Evolutionary conservation across 2,329 filamentous ascomycete species (phyloP), one percentile per base, ranked within the genome.

Genomic region (Fusarium chaquense): DNA sequence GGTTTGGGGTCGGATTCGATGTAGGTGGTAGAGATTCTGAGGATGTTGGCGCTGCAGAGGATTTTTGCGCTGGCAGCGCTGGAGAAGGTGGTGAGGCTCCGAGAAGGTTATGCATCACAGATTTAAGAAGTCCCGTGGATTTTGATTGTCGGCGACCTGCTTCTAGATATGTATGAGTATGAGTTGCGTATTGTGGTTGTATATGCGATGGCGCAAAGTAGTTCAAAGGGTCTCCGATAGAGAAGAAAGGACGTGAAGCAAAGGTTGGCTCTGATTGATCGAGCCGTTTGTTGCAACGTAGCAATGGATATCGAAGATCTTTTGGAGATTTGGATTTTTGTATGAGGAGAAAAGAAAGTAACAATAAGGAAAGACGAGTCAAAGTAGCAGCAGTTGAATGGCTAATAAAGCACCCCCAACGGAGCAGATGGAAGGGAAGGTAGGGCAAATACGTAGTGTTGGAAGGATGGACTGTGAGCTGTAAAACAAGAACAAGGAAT

Each of bases 81-180:
- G 73, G 72, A 52, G 73, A 69, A 49, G 74, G 74, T 28, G 73
- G 69, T 57, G 78, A 78, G 61, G 77, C 72, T 36, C 74, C 76
- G 47, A 80, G 76, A 71, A 81, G 77, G 72, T 78, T 81, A 78
- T 80, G 81, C 82, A 83, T 83, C 78, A 81, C 81, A 78, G 81
- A 77, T 76, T 83, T 83, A 58, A 81, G 80, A 62, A 83, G 76
- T 58, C 76, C 76, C 51, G 81, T 82, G 60, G 82, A 81, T 62
- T 80, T 80, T 62, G 80, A 78, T 74, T 81, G 79, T 75, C 73
- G 76, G 55, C 73, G 76, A 62, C 76, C 76, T 65, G 73, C 67
- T 71, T 77, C 77, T 79, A 61, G 28, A 55, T 30, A 43, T 54
- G 56, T 59, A 55, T 70, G 46, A 65, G 46, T 56, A 52, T 55